Conservation (phyloP, 176 grass and related monocot species). For the Elymus sibiricus region DNA sequence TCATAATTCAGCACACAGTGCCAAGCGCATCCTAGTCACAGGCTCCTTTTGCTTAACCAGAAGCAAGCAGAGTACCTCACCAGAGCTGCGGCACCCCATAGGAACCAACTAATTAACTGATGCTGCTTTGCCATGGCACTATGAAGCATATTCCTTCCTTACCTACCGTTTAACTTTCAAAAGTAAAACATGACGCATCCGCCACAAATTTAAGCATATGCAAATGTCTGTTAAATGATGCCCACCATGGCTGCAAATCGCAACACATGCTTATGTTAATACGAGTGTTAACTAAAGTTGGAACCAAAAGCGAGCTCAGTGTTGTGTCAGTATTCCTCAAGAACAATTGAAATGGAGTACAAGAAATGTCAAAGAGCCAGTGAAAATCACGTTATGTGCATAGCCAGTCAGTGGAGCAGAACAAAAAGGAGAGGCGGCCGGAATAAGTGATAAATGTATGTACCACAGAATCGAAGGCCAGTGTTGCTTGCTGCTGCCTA, state of each 20-base stretch:
- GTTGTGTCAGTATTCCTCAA: not conserved
- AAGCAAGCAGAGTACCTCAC: not conserved
- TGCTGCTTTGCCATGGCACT: not conserved
- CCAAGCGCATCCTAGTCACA: not conserved
- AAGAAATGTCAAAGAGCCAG: not conserved
- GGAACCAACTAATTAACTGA: constrained; percentile 9
- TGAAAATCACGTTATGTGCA: constrained; percentile 9
- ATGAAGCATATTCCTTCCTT: constrained; percentile 14
- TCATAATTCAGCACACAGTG: not conserved
- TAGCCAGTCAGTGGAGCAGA: constrained; percentile 16
- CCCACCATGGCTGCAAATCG: constrained; percentile 11
- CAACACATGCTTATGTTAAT: not conserved
- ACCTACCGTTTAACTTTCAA: not conserved
- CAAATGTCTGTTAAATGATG: constrained; percentile 18
- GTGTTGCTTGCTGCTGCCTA: constrained; percentile 33
- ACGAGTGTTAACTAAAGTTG: not conserved
- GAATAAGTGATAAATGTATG: not conserved
- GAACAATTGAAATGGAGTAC: not conserved
- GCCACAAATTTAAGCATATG: constrained; percentile 19
- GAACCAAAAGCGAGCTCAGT: constrained; percentile 3
- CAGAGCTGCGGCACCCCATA: constrained; percentile 4
- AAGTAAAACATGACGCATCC: constrained; percentile 4
- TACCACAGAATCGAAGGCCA: not conserved
- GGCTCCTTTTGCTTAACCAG: not conserved
- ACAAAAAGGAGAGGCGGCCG: not conserved